phyloP scores from a whole-genome alignment of 257 asterid genomes.

The Coffea eugenioides region DNA sequence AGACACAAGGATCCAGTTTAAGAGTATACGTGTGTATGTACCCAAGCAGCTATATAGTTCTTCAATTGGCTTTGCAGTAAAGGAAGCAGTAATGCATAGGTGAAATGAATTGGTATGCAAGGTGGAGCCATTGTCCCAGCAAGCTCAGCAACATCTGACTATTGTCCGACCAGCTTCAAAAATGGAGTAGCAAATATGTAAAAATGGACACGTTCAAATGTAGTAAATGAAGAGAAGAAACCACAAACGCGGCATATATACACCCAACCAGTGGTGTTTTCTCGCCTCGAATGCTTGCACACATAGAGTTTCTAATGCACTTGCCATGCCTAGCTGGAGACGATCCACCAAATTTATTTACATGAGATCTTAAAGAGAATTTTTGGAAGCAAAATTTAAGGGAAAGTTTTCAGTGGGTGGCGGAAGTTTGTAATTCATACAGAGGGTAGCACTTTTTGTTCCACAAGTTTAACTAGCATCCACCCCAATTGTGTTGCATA shows the following conservation, averaged over 20 bases:
- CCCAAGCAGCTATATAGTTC: slow-evolving; percentile 58
- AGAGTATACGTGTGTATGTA: slow-evolving; percentile 42
- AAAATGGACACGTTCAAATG: slow-evolving; percentile 42
- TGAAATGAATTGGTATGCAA: slow-evolving; percentile 72
- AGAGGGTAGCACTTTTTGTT: too few species aligned
- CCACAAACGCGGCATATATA: slow-evolving; percentile 82
- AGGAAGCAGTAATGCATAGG: slow-evolving; percentile 64
- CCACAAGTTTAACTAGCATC: too few species aligned
- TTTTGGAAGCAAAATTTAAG: too few species aligned
- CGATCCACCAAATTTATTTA: too few species aligned
- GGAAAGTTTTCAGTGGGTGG: too few species aligned
- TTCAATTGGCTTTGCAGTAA: slow-evolving; percentile 87
- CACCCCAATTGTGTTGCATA: too few species aligned
- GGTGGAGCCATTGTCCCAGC: slow-evolving; percentile 58
- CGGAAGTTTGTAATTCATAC: too few species aligned
- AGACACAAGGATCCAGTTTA: slow-evolving; percentile 60
- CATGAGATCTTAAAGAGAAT: background rate
- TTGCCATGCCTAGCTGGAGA: slow-evolving; percentile 80
- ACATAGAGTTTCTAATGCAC: slow-evolving; percentile 85
- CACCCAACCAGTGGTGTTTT: slow-evolving; percentile 66
- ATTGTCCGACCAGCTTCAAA: slow-evolving; percentile 65
- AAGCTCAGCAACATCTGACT: slow-evolving; percentile 66
- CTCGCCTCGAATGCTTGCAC: slow-evolving; percentile 93
- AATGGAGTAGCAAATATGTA: slow-evolving; percentile 62
- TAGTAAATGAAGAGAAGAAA: slow-evolving; percentile 49